phyloP scores from a whole-genome alignment of 176 grass and related monocot species.

The Avena eriantha region DNA sequence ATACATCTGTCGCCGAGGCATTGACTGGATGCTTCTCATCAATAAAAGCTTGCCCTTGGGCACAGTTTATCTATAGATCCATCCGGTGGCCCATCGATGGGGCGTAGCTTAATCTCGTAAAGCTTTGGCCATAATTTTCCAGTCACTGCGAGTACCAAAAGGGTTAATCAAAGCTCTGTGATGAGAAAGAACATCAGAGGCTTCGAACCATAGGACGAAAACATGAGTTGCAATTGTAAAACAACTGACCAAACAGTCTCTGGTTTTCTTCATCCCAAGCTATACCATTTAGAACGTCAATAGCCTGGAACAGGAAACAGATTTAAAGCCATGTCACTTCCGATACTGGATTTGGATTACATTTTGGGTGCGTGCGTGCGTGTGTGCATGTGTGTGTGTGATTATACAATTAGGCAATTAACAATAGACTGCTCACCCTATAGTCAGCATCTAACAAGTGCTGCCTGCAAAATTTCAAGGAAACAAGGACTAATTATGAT shows the following conservation, averaged over 20 bases:
- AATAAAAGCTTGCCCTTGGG: constrained; percentile 50
- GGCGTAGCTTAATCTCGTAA: constrained; percentile 57
- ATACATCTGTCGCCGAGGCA: background rate
- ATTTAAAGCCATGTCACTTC: constrained; percentile 9
- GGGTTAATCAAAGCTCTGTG: background rate
- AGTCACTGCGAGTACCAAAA: constrained; percentile 32
- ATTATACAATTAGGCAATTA: background rate
- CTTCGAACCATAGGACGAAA: background rate
- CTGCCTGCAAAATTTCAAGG: constrained; percentile 50
- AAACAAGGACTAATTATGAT: constrained; percentile 5
- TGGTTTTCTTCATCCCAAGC: constrained; percentile 81
- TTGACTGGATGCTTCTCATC: constrained; percentile 15
- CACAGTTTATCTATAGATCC: constrained; percentile 54
- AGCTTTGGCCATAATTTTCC: constrained; percentile 61
- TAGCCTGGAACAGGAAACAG: constrained; percentile 54
- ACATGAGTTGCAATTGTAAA: background rate
- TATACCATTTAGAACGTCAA: constrained; percentile 94
- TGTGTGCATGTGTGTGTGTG: no score
- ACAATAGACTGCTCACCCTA: constrained; percentile 40
- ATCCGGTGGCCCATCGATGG: constrained; percentile 42
- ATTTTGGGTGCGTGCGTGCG: background rate
- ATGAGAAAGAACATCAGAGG: background rate
- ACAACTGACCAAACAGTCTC: constrained; percentile 76
- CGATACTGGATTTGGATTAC: background rate
- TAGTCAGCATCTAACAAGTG: constrained; percentile 58